Evolutionary conservation across 2,329 filamentous ascomycete species (phyloP).

Genomic region (Ampelomyces quisqualis): DNA sequence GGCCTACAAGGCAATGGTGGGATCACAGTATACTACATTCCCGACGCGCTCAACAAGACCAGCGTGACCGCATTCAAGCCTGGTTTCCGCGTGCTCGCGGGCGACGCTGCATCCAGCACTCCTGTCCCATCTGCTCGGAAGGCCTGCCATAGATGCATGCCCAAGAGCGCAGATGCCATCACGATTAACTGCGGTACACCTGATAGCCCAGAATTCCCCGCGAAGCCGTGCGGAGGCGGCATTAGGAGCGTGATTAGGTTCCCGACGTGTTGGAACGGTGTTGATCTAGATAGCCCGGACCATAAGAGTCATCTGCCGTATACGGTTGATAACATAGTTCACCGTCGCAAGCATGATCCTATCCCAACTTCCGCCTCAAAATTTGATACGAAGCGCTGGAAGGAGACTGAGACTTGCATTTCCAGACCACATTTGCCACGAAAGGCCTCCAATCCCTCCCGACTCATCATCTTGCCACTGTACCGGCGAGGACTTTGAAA

Average conservation of each 20-base stretch:
- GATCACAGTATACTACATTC: conserved; percentile 34
- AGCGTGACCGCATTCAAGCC: conserved; percentile 64
- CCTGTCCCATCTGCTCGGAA: conserved; percentile 11
- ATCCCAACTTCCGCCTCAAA: too few relatives aligned
- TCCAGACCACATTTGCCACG: too few relatives aligned
- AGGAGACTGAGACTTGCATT: too few relatives aligned
- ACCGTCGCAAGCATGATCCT: too few relatives aligned
- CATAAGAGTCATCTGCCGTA: conserved; percentile 65
- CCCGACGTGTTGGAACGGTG: conserved; percentile 71
- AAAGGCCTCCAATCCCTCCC: too few relatives aligned
- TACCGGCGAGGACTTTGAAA: too few relatives aligned
- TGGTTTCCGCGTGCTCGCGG: conserved; percentile 51
- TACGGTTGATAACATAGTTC: conserved; percentile 20
- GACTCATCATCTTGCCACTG: too few relatives aligned
- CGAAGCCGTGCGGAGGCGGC: conserved; percentile 53
- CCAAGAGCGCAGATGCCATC: conserved; percentile 19
- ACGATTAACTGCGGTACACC: conserved; percentile 27
- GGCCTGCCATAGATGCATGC: conserved; percentile 32
- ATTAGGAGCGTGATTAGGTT: conserved; percentile 68
- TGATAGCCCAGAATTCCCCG: conserved; percentile 22
- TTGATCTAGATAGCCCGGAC: conserved; percentile 57
- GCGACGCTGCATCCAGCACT: conserved; percentile 36
- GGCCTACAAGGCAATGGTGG: conserved; percentile 24
- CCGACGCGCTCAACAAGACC: conserved; percentile 12
- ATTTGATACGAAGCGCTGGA: too few relatives aligned